Base-by-base conservation (phyloP, 2,329 filamentous ascomycete species). In the Penicillium capsulatum region DNA sequence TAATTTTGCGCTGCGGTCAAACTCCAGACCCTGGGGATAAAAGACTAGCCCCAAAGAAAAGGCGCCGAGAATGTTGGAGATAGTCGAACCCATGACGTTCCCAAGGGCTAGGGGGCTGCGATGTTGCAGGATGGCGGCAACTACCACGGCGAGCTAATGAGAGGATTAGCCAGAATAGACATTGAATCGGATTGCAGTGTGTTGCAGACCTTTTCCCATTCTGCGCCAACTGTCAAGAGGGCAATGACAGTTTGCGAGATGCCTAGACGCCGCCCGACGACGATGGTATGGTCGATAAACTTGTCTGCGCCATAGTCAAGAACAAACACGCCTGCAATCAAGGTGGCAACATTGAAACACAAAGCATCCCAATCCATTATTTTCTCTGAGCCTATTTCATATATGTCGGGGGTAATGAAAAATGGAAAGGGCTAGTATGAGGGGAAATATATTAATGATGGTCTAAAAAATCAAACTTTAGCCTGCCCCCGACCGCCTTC, bases 61-160 rank as follows among this genome's bases (percentile, higher is more conserved):
- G 9, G 75, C 75, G 11, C 74, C 75, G 2, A 77, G 64, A 35
- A 77, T 74, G 38, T 77, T 77, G 34, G 74, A 76, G 31, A 78
- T 73, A 24, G 67, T 63, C 13, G 72, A 74, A n/a, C 74, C 74
- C 44, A 77, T 53, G 34, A 77, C 64, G 44, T 77, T 79, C n/a
- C 74, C 75, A 1, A 77, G 50, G 7, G 74, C 74, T 6, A 77
- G 59, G 1, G 73, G 67, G 1, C 66, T 63, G 16, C 68, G 71
- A 17, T 65, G 57, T 36, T 70, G 72, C 2, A 66, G 59, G 20
- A 77, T 60, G 7, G 72, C 67, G 14, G 70, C 68, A 8, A 75
- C 47, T 2, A 77, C 68, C 0, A 78, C 72, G 1, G 65, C 68
- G 20, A 76, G 67, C 68, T 74, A 28, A 42, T n/a, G n/a, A n/a